Evolutionary conservation across 225 moss, liverwort and hornwort species (phyloP), one percentile per base, ranked within the genome.

Genomic region (Pleurozium schreberi): DNA sequence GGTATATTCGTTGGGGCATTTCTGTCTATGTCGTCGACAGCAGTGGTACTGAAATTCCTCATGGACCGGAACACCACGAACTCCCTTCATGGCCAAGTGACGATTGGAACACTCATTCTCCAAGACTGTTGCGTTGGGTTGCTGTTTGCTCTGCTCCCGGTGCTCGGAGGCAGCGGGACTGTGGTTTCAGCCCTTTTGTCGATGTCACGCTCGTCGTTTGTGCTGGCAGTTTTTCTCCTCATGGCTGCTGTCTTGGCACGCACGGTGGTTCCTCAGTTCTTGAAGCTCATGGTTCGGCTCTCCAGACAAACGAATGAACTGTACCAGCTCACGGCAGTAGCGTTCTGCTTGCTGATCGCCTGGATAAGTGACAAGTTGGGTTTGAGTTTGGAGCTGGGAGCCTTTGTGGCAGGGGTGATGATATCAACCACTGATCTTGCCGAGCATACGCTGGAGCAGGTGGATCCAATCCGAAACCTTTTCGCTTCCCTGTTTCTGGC

Each of bases 21-120:
- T 93, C 70, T 99, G 85, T 99, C 99, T 60, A 99, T 99, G 99
- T 99, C 99, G 52, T 99, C 99, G 63, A 99, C 99, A 78, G 99
- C 99, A 57, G 99, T 99, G 93, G 99, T 99, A 34, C 91, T 99
- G 87, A 99, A 99, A 88, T 99, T 99, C 85, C 92, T 99, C 86
- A 97, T 98, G 91, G 99, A 99, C 89, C 95, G 97, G 83, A 97
- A 91, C 69, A 95, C 92, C 67, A 92, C 96, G 21, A 96, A 92
- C 91, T 91, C 97, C 36, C 93, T 96, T 4, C 97, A 96, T 86
- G 99, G 99, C 60, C 99, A 99, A 93, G 96, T 99, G 63, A 99
- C 96, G 16, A 95, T 99, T 50, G 99, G 97, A 84, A 99, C 97
- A 36, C 96, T 99, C 36, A 95, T 99, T 70, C 99, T 99, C 52